These are phyloP conservation scores for Camillea tinctor DNA, from an alignment of 2,329 filamentous ascomycete species.

Conservation along the genomic window DNA sequence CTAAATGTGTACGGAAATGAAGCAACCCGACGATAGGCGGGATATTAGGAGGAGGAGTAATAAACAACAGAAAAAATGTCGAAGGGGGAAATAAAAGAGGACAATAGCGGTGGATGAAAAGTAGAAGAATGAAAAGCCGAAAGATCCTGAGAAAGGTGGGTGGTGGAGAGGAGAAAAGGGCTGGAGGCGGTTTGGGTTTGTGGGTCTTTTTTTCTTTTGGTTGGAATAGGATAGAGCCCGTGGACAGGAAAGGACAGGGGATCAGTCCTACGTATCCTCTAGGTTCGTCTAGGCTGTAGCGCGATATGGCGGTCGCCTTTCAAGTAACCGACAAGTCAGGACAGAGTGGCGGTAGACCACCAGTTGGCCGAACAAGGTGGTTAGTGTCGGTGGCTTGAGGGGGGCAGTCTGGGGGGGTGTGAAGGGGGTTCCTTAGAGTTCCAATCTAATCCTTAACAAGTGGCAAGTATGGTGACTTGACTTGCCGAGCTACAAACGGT, in stretches of 20 bases:
- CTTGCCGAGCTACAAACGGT: conserved; percentile 22
- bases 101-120: conserved; percentile 19
- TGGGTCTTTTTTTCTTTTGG: conserved; percentile 13
- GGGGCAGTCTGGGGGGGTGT: not conserved
- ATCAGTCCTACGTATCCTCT: conserved; percentile 16
- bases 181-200: conserved; percentile 22
- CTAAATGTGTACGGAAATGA: conserved; percentile 12
- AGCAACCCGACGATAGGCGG: conserved; percentile 21
- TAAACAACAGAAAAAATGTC: conserved; percentile 16
- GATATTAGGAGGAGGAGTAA: conserved; percentile 17
- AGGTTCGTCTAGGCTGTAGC: conserved; percentile 8
- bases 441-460: conserved; percentile 21
- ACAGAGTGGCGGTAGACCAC: conserved; percentile 31
- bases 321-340: conserved; percentile 22
- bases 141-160: conserved; percentile 26
- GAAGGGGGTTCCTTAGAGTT: not conserved
- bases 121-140: conserved; percentile 24
- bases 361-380: conserved; percentile 30
- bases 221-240: conserved; percentile 9
- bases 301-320: conserved; percentile 21
- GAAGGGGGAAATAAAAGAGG: conserved; percentile 18
- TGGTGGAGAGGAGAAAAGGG: conserved; percentile 31
- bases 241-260: conserved; percentile 28
- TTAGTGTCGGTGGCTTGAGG: conserved; percentile 4
- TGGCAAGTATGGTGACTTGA: conserved; percentile 21